Conservation (phyloP, 352 stramenopile genomes). For the Globisporangium okanoganense region DNA sequence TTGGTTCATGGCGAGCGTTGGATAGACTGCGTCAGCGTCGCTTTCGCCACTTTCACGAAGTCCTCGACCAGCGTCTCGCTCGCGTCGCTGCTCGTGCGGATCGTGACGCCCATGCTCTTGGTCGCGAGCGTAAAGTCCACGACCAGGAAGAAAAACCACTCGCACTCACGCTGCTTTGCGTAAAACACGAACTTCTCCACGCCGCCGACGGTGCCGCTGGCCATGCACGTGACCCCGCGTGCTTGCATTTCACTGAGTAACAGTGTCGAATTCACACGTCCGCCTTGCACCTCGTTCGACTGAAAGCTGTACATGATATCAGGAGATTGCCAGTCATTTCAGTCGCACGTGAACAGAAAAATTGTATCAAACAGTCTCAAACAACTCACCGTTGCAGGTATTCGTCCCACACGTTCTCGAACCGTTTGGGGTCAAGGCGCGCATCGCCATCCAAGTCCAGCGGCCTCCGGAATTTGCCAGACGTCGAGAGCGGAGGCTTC, state of each 20-base stretch:
- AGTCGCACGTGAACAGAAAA: background rate
- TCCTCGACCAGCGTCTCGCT: constrained; percentile 38
- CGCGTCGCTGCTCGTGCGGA: constrained; percentile 48
- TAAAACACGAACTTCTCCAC: constrained; percentile 81
- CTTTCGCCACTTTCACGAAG: constrained; percentile 34
- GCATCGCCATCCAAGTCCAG: constrained; percentile 41
- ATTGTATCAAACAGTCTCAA: background rate
- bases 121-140: constrained; percentile 44
- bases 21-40: constrained; percentile 14
- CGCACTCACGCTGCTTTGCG: constrained; percentile 40
- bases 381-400: constrained; percentile 54
- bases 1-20: constrained; percentile 2
- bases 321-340: background rate
- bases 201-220: constrained; percentile 57
- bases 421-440: constrained; percentile 55
- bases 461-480: constrained; percentile 11
- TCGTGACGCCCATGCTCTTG: constrained; percentile 31
- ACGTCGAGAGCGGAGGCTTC: constrained; percentile 26
- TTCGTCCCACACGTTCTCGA: constrained; percentile 78
- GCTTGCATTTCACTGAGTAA: constrained; percentile 44
- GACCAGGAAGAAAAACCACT: constrained; percentile 54
- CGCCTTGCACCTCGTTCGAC: constrained; percentile 15
- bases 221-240: constrained; percentile 59
- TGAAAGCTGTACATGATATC: constrained; percentile 24
- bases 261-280: constrained; percentile 18